Base-by-base conservation (phyloP, 768 basidiomycete species). In the Termitomyces sp. region DNA sequence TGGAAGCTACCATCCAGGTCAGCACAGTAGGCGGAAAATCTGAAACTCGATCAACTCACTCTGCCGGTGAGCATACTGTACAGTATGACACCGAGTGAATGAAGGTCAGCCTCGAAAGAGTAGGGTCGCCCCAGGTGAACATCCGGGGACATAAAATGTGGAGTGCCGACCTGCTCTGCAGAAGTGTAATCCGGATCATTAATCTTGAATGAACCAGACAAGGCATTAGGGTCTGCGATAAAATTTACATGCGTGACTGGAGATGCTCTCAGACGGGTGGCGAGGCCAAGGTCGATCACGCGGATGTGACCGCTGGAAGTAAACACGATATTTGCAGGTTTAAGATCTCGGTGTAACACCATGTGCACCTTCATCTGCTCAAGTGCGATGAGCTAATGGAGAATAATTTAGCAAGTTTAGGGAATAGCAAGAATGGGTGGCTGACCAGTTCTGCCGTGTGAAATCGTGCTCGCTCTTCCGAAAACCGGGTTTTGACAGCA, bases 381-480 rank as follows among this genome's bases (percentile, higher is more conserved):
- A 0, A 63, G 53, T 6, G 56, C 56, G 52, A 73, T 53, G 84
- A 85, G 66, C 87, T 87, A 48, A 8, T 18, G 22, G 1, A 24
- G 10, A 7, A 0, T 10, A 7, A n/a, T 16, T 52, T 13, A 52
- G 24, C 18, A 26, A 13, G 16, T 1, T 24, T 24, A 2, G 4
- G 6, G 9, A 26, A 4, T 24, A 10, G 9, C 4, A 28, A 40
- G 24, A 40, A 28, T 18, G 20, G 13, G 24, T 38, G 36, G 36
- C 51, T 40, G 36, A 28, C 51, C 24, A 52, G 5, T 6, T 38
- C 36, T 1, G 61, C 56, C 5, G 53, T 44, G 8, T 54, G 43
- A n/a, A 57, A 59, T 5, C 56, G 28, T 1, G 38, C 61, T 6
- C 44, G 24, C 1, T 50, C 46, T 35, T 62, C 58, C 4, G 8